Evolutionary conservation across 108 stramenopile genomes (phyloP).

Genomic region (Discostella pseudostelligera): DNA sequence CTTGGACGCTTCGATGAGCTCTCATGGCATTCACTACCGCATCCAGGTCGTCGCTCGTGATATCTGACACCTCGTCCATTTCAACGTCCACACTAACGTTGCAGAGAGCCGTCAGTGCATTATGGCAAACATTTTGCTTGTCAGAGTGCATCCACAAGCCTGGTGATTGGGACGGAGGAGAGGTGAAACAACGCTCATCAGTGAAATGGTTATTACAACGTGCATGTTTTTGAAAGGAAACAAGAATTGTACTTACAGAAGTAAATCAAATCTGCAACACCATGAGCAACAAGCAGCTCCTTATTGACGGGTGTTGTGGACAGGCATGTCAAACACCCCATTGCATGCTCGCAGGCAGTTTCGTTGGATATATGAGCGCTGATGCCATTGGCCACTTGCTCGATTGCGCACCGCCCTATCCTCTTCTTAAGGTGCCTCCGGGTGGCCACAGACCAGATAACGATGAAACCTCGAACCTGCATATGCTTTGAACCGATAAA

Average conservation of each 20-base stretch:
- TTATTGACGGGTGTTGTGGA: constrained; percentile 8
- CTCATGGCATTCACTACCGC: constrained; percentile 26
- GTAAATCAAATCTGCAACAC: constrained; percentile 31
- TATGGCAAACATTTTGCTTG: constrained; percentile 6
- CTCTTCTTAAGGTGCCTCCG: constrained; percentile 18
- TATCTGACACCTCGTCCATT: constrained; percentile 24
- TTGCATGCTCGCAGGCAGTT: constrained; percentile 16
- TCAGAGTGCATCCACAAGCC: constrained; percentile 34
- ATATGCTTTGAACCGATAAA: constrained; percentile 6
- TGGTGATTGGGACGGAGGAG: background rate
- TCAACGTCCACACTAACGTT: constrained; percentile 32
- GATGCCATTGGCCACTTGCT: constrained; percentile 18
- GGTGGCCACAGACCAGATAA: constrained; percentile 24
- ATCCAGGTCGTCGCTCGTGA: constrained; percentile 26
- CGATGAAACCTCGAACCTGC: constrained; percentile 13
- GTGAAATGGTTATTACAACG: background rate
- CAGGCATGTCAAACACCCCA: constrained; percentile 30
- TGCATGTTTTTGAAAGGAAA: background rate
- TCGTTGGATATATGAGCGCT: constrained; percentile 25
- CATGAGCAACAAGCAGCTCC: constrained; percentile 17
- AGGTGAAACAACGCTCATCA: background rate
- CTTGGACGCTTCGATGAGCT: constrained; percentile 18
- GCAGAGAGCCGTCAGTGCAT: constrained; percentile 23
- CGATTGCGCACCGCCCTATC: constrained; percentile 21
- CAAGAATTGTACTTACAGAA: constrained; percentile 2